These are phyloP conservation scores for Aspergillus puulaauensis DNA, from an alignment of 2,329 filamentous ascomycete species.

Conservation along the genomic window DNA sequence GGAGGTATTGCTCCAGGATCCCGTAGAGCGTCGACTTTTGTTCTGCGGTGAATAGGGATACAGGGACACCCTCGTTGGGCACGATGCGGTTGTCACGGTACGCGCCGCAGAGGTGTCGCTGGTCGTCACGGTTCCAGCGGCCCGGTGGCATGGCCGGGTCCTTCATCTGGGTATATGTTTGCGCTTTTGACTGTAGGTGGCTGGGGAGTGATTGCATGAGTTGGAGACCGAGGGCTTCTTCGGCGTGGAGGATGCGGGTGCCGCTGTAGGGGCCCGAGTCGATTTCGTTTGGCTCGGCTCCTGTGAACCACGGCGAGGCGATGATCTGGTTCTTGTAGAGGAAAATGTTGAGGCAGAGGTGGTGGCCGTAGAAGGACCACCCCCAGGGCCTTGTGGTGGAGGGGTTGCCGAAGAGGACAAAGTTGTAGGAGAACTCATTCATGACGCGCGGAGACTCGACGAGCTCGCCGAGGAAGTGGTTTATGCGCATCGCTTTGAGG, in stretches of 20 bases:
- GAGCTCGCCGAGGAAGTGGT: constrained; percentile 71
- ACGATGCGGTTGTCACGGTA: constrained; percentile 76
- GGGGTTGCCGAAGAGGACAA: constrained; percentile 67
- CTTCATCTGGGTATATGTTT: constrained; percentile 59
- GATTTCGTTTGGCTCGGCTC: constrained; percentile 75
- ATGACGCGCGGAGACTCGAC: constrained; percentile 62
- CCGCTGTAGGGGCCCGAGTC: constrained; percentile 64
- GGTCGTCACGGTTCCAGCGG: constrained; percentile 78
- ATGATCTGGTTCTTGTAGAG: constrained; percentile 65
- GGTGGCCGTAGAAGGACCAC: constrained; percentile 74
- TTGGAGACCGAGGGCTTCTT: constrained; percentile 64
- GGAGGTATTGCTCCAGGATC: constrained; percentile 64
- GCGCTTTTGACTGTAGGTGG: constrained; percentile 51
- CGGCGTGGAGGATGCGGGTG: constrained; percentile 64
- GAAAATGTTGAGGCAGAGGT: constrained; percentile 72
- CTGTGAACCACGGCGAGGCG: constrained; percentile 73
- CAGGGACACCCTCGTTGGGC: constrained; percentile 68
- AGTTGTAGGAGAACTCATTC: constrained; percentile 77
- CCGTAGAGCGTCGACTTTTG: constrained; percentile 57
- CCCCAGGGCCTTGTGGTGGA: constrained; percentile 64
- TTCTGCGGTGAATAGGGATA: constrained; percentile 41
- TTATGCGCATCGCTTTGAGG: constrained; percentile 68
- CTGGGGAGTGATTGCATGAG: constrained; percentile 65
- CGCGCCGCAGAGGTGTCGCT: constrained; percentile 74
- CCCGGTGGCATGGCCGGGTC: constrained; percentile 62